Evolutionary conservation across 1,284 basidiomycete genomes (phyloP).

Genomic region (Chiua sp.): DNA sequence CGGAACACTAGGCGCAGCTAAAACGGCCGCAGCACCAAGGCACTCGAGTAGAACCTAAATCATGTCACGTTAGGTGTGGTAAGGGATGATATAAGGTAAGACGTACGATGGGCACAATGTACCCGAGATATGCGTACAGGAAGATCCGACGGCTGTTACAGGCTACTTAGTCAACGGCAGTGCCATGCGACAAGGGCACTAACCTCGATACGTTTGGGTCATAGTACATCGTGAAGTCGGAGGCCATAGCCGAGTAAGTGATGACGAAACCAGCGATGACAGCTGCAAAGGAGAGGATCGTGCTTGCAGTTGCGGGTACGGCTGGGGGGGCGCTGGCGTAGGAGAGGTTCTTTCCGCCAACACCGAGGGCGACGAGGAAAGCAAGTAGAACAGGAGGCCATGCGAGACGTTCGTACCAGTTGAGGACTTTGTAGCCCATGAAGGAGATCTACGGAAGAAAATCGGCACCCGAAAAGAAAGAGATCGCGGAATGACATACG

Average conservation of each 20-base stretch:
- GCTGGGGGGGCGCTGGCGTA: slow-evolving; percentile 39
- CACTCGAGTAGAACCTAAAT: slow-evolving; percentile 65
- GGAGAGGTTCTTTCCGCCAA: slow-evolving; percentile 71
- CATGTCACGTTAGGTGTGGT: not conserved
- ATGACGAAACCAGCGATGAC: slow-evolving; percentile 78
- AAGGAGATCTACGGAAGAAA: slow-evolving; percentile 65
- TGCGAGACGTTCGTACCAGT: slow-evolving; percentile 77
- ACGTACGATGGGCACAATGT: slow-evolving; percentile 70
- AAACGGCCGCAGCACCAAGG: slow-evolving; percentile 74
- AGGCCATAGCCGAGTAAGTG: slow-evolving; percentile 67
- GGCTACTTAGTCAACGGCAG: slow-evolving; percentile 4
- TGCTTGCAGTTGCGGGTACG: slow-evolving; percentile 55
- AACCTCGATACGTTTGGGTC: slow-evolving; percentile 61
- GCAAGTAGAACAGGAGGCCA: slow-evolving; percentile 84
- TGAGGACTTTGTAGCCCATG: slow-evolving; percentile 78
- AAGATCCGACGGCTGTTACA: slow-evolving; percentile 68
- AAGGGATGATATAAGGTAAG: not conserved
- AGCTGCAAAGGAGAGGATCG: slow-evolving; percentile 68
- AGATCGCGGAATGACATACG: slow-evolving; percentile 44
- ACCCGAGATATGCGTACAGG: slow-evolving; percentile 74
- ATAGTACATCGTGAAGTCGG: slow-evolving; percentile 79
- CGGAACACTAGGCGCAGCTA: slow-evolving; percentile 65
- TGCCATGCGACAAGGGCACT: slow-evolving; percentile 7
- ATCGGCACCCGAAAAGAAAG: slow-evolving; percentile 2
- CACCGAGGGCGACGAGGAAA: slow-evolving; percentile 76